Percentiles rank a stretch among this genome's conserved stretches.
phyloP scores from a whole-genome alignment of 2,329 filamentous ascomycete genomes.

The Hysterium pulicare region DNA sequence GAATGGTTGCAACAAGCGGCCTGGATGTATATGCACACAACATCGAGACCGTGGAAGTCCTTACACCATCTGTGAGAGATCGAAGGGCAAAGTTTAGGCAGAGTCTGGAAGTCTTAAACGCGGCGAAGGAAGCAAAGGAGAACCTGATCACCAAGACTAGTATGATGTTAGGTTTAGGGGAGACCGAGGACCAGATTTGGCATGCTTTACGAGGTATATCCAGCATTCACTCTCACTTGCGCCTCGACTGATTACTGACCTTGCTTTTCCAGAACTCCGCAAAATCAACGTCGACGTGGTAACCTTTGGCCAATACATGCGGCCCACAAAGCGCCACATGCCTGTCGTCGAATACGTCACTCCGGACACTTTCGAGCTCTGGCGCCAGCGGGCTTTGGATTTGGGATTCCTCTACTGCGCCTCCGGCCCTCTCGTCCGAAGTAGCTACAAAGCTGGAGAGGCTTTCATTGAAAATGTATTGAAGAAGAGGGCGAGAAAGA shows the following conservation, averaged over 20 bases:
- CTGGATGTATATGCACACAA: constrained; percentile 98
- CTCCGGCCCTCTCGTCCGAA: constrained; percentile 86
- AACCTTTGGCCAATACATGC: constrained; percentile 99
- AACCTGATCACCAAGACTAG: constrained; percentile 97
- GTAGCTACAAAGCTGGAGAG: constrained; percentile 96
- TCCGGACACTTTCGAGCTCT: constrained; percentile 85
- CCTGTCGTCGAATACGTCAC: constrained; percentile 94
- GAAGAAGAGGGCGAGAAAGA: constrained; percentile 62
- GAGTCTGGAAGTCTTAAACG: constrained; percentile 72
- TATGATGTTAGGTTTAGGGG: constrained; percentile 92
- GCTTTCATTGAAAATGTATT: constrained; percentile 98
- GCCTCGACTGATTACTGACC: not conserved
- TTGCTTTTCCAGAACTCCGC: constrained; percentile 60
- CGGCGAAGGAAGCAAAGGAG: constrained; percentile 73
- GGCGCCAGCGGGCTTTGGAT: constrained; percentile 84
- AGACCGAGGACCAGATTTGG: constrained; percentile 83
- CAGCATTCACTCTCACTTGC: not conserved
- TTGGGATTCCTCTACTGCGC: constrained; percentile 98
- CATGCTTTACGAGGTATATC: constrained; percentile 66
- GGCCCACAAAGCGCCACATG: constrained; percentile 95
- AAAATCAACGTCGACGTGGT: constrained; percentile 85
- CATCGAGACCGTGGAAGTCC: constrained; percentile 85
- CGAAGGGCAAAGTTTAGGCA: constrained; percentile 85
- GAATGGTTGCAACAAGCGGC: constrained; percentile 77
- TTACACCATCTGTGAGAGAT: constrained; percentile 88